phyloP scores from a whole-genome alignment of 345 rosid species.

The Lumnitzera littorea region DNA sequence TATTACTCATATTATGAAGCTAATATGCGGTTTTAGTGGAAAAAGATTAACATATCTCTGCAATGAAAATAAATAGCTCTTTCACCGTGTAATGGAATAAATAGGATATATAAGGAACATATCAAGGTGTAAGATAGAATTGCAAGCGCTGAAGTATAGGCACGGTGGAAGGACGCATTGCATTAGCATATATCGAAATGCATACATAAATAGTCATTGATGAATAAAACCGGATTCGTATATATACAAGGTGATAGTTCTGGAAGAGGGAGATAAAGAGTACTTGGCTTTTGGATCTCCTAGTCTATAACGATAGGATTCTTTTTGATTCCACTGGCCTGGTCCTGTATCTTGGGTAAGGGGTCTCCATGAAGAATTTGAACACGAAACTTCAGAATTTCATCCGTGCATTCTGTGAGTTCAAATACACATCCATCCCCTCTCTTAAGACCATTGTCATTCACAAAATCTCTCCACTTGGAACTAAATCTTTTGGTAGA shows the following conservation, averaged over 20 bases:
- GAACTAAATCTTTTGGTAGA: conserved; percentile 5
- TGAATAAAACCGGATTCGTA: too few relatives aligned
- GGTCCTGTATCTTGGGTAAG: conserved; percentile 8
- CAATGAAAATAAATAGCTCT: too few relatives aligned
- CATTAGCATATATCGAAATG: too few relatives aligned
- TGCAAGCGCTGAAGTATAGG: too few relatives aligned
- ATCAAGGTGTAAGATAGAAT: too few relatives aligned
- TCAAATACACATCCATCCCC: conserved; percentile 30
- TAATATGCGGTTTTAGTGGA: too few relatives aligned
- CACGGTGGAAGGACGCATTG: too few relatives aligned
- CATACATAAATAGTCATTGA: too few relatives aligned
- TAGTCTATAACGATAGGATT: conserved; percentile 10
- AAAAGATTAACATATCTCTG: too few relatives aligned
- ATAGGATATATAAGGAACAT: too few relatives aligned
- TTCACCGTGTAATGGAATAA: too few relatives aligned
- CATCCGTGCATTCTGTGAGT: conserved; percentile 10
- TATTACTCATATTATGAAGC: too few relatives aligned
- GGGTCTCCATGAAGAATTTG: conserved; percentile 26
- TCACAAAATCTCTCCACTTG: conserved; percentile 16
- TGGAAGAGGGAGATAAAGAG: background rate
- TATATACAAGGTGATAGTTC: background rate
- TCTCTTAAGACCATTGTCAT: conserved; percentile 17
- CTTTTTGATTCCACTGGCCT: conserved; percentile 3
- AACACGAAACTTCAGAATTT: conserved; percentile 16
- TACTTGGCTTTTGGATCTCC: conserved; percentile 1